phyloP scores from a whole-genome alignment of 192 early-diverging fungal species.

The Coemansia sp. region DNA sequence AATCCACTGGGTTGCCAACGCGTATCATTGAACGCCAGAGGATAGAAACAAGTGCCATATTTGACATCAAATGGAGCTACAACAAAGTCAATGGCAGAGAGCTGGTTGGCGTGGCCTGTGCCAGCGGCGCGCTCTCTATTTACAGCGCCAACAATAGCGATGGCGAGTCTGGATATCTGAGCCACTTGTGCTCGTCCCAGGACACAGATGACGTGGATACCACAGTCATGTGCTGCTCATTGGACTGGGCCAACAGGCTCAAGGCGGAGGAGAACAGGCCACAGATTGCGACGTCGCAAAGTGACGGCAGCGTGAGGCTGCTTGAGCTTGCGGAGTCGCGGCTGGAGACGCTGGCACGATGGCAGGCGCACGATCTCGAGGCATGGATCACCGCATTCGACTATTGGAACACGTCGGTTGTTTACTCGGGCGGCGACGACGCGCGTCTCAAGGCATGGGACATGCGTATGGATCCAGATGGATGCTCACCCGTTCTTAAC shows the following conservation, averaged over 20 bases:
- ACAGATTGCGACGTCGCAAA: conserved; percentile 70
- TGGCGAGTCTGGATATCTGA: conserved; percentile 24
- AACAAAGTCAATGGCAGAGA: conserved; percentile 50
- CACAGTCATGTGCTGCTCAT: conserved; percentile 75
- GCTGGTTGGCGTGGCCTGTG: conserved; percentile 64
- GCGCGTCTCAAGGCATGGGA: conserved; percentile 89
- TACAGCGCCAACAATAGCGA: conserved; percentile 48
- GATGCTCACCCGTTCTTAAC: conserved; percentile 58
- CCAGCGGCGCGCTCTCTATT: conserved; percentile 61
- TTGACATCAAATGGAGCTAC: conserved; percentile 79
- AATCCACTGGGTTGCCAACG: conserved; percentile 17
- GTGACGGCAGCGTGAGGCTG: conserved; percentile 71
- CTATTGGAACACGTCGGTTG: conserved; percentile 68
- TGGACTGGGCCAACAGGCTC: conserved; percentile 85
- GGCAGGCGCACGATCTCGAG: conserved; percentile 88
- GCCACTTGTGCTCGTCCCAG: conserved; percentile 32
- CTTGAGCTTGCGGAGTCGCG: conserved; percentile 55
- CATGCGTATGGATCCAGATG: conserved; percentile 56
- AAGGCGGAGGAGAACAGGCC: neutral
- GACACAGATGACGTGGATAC: neutral
- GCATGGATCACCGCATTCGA: conserved; percentile 95
- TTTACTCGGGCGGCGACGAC: conserved; percentile 88
- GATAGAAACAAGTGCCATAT: conserved; percentile 65
- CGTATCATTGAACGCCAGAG: conserved; percentile 53
- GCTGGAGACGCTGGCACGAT: conserved; percentile 48